Evolutionary conservation across 2,329 filamentous ascomycete genomes (phyloP).

Genomic region (Scytalidium lignicola): DNA sequence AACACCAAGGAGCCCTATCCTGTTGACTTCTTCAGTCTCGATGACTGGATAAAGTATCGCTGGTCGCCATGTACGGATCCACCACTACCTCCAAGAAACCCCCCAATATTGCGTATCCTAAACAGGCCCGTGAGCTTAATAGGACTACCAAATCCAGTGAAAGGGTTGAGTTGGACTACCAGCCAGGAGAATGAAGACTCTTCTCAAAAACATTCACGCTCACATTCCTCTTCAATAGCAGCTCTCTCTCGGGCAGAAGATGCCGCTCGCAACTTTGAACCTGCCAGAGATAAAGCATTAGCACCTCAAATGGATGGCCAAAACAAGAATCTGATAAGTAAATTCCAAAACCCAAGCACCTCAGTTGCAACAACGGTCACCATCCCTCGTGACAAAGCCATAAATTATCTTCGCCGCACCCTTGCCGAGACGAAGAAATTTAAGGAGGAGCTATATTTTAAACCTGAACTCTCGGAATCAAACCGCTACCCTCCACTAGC

Average conservation of each 20-base stretch:
- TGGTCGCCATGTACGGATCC: conserved; percentile 71
- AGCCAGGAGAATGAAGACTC: conserved; percentile 11
- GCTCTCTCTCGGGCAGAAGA: conserved; percentile 17
- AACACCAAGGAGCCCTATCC: conserved; percentile 73
- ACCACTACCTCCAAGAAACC: conserved; percentile 50
- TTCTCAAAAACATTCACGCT: not conserved
- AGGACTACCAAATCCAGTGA: not conserved
- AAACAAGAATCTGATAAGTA: conserved; percentile 16
- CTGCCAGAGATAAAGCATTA: conserved; percentile 22
- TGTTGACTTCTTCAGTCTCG: conserved; percentile 76
- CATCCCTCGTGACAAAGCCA: conserved; percentile 26
- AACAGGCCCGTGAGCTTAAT: not conserved
- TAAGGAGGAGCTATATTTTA: conserved; percentile 67
- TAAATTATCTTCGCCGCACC: conserved; percentile 69
- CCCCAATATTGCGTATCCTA: not conserved
- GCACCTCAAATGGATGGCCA: conserved; percentile 21
- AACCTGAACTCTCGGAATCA: conserved; percentile 48
- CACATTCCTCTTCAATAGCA: not conserved
- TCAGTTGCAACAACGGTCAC: conserved; percentile 27
- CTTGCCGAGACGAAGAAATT: conserved; percentile 68
- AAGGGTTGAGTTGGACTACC: not conserved
- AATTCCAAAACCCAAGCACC: conserved; percentile 18
- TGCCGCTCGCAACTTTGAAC: conserved; percentile 15
- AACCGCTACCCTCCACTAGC: conserved; percentile 79
- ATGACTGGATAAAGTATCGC: conserved; percentile 74